phyloP scores from a whole-genome alignment of 768 basidiomycete genomes.

The Podaxis sp. region DNA sequence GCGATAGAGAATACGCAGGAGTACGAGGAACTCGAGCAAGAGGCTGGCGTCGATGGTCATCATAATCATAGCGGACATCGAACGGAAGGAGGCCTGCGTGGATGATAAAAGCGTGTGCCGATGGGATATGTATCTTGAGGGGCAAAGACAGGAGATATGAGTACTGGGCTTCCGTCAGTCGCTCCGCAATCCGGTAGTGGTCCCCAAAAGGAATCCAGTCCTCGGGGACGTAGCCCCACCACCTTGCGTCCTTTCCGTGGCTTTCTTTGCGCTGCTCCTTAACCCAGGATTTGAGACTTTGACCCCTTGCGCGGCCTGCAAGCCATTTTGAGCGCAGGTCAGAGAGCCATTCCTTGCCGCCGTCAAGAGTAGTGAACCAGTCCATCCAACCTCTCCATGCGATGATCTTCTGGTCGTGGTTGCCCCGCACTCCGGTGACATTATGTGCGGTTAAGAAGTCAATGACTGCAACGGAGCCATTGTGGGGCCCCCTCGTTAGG shows the following conservation, averaged over 20 bases:
- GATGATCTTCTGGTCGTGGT: conserved; percentile 89
- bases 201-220: conserved; percentile 74
- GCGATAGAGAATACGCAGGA: conserved; percentile 13
- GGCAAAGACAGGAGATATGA: conserved; percentile 78
- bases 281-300: conserved; percentile 17
- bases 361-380: conserved; percentile 60
- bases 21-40: conserved; percentile 59
- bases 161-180: conserved; percentile 61
- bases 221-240: conserved; percentile 56
- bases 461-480: conserved; percentile 63
- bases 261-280: conserved; percentile 19
- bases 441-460: conserved; percentile 62
- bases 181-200: conserved; percentile 75
- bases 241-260: conserved; percentile 28
- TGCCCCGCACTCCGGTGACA: conserved; percentile 84
- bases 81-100: conserved; percentile 83
- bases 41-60: conserved; percentile 62
- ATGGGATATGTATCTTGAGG: conserved; percentile 70
- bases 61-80: conserved; percentile 54
- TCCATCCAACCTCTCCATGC: conserved; percentile 89
- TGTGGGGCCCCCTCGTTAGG: conserved; percentile 62
- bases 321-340: conserved; percentile 2
- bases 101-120: conserved; percentile 72
- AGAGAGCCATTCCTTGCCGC: conserved; percentile 58
- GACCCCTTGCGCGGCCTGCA: not conserved